phyloP scores from a whole-genome alignment of 495 filamentous ascomycete species.

The Penicillium daleae region DNA sequence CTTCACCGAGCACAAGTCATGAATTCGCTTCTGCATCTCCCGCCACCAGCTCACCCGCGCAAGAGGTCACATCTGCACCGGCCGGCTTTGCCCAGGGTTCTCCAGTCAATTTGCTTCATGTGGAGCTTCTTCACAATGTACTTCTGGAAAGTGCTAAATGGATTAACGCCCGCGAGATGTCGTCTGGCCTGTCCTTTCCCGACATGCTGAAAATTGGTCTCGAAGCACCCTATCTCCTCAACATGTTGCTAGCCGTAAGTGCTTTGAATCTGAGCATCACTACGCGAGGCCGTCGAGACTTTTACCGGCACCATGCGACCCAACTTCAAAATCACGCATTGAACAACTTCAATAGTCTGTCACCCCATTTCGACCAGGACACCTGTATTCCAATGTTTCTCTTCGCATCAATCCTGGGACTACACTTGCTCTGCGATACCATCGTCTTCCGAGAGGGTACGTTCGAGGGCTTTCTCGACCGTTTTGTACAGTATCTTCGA shows the following conservation, averaged over 20 bases:
- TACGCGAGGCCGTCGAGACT: background rate
- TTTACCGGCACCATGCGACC: conserved; percentile 17
- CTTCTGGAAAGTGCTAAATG: conserved; percentile 16
- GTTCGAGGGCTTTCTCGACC: conserved; percentile 43
- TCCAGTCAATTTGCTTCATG: conserved; percentile 40
- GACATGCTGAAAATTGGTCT: conserved; percentile 23
- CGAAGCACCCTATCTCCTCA: conserved; percentile 23
- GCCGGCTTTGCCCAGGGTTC: conserved; percentile 12
- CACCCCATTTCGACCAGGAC: conserved; percentile 16
- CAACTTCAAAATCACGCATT: conserved; percentile 22
- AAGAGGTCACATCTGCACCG: background rate
- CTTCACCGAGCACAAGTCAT: background rate
- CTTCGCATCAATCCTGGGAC: conserved; percentile 51
- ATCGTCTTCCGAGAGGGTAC: conserved; percentile 21
- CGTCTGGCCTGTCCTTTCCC: conserved; percentile 3
- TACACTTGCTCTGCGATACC: conserved; percentile 53
- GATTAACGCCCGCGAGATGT: background rate
- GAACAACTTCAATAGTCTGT: conserved; percentile 8
- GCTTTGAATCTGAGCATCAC: conserved; percentile 24
- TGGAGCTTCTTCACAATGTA: conserved; percentile 37
- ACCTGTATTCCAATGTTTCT: conserved; percentile 50
- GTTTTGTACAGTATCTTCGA: conserved; percentile 43
- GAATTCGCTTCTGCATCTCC: conserved; percentile 11
- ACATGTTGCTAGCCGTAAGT: conserved; percentile 18
- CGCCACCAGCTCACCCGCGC: conserved; percentile 11